Base-by-base conservation (phyloP, 306 rosid species). In the Hippophae tibetana region DNA sequence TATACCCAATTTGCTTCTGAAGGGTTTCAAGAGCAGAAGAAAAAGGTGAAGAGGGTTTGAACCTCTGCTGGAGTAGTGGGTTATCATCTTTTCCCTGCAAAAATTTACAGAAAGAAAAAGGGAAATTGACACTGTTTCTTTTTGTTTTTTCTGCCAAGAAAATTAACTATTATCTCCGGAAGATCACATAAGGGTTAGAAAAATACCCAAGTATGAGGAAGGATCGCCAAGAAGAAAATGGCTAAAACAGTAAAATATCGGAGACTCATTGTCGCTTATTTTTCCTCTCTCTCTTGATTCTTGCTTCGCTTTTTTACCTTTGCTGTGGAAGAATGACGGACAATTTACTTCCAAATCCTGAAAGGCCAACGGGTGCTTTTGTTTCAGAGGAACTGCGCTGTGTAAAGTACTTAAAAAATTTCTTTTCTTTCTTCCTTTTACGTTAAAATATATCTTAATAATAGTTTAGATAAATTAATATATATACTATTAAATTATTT, bases 11-110 rank as follows among this genome's bases (percentile, higher is more conserved):
- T 67, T 68, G 81, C 48, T 70, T 68, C 71, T 83, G 95, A 7
- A 86, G 85, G 77, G 77, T 58, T 76, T 73, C 74, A 25, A 86
- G 86, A 1, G 83, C 84, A 0, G 69, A 14, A 50, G 85, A 48
- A 46, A 86, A 82, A 2, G 94, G 84, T 44, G 82, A 80, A 0
- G 71, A 59, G 18, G 57, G 26, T 38, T 50, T 27, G 58, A 63
- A 61, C 64, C 51, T 73, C 49, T 13, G 9, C 7, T 45, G 54
- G 52, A 45, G 46, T 11, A 57, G 56, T 46, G 62, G 54, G 52
- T 31, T 57, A 23, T 49, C 64, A 12, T 55, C 51, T 6, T 61
- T 56, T 47, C 68, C 77, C 86, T 77, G 66, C 58, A 47, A 27
- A 59, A 61, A 61, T 7, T 8, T 1, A 51, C 8, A 48, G 7